Percentiles rank a stretch among this genome's conserved stretches.
Evolutionary conservation across 208 protist genomes (phyloP).

Genomic region (Porcisia hertigi): DNA sequence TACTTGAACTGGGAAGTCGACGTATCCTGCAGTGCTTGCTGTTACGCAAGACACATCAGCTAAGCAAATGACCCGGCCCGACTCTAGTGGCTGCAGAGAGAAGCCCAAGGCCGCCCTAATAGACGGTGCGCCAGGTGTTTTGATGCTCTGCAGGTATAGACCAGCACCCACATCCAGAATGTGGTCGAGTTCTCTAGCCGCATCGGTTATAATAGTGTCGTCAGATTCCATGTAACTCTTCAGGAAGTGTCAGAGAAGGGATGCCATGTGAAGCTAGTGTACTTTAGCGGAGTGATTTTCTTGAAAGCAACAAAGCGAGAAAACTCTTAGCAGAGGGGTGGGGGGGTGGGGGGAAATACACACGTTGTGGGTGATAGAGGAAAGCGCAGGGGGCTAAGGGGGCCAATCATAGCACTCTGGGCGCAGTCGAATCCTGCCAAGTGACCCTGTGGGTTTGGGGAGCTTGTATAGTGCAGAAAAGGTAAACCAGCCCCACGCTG

Average conservation of each 20-base stretch:
- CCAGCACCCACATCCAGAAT: neutral
- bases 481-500: neutral
- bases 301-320: neutral
- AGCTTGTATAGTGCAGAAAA: neutral
- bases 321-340: neutral
- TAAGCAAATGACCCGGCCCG: neutral
- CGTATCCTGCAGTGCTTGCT: neutral
- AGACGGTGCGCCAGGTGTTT: neutral
- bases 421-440: neutral
- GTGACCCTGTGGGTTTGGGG: no score
- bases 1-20: constrained; percentile 24
- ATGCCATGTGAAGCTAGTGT: neutral
- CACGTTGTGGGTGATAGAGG: neutral
- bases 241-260: neutral
- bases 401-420: neutral
- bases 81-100: neutral
- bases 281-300: neutral
- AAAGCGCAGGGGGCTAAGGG: neutral
- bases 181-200: constrained; percentile 10
- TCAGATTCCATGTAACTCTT: neutral
- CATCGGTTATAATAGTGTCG: neutral
- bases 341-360: no score
- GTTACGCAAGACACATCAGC: neutral
- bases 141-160: constrained; percentile 1
- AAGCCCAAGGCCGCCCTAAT: constrained; percentile 12